Conservation (phyloP, 2,329 filamentous ascomycete species). For the Stagonosporopsis rhizophila region DNA sequence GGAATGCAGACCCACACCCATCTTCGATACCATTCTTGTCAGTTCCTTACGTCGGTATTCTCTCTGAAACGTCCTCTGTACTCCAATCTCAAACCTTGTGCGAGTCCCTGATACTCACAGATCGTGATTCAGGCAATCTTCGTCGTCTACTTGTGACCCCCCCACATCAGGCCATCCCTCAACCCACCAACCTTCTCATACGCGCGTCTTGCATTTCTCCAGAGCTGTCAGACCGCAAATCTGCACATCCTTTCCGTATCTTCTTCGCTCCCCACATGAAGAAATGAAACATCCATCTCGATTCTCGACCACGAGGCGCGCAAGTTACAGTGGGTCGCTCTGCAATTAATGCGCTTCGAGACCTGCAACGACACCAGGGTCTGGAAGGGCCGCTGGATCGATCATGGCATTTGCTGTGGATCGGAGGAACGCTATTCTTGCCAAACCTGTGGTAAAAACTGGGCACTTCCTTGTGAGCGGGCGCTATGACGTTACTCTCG, state of each 20-base stretch:
- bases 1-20: slow-evolving; percentile 9
- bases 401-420: slow-evolving; percentile 16
- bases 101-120: neutral
- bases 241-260: slow-evolving; percentile 14
- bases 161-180: neutral
- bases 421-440: slow-evolving; percentile 1
- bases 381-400: slow-evolving; percentile 16
- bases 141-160: neutral
- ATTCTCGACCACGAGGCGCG: slow-evolving; percentile 13
- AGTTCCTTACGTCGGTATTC: neutral
- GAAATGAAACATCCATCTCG: slow-evolving; percentile 10
- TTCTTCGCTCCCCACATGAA: neutral
- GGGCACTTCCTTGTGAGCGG: neutral
- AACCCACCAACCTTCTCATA: neutral
- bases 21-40: neutral
- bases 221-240: slow-evolving; percentile 1
- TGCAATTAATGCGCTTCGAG: slow-evolving; percentile 15
- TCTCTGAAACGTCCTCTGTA: slow-evolving; percentile 3
- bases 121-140: neutral
- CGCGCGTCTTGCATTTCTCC: neutral
- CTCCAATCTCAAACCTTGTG: neutral
- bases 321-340: slow-evolving; percentile 2
- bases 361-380: slow-evolving; percentile 13
- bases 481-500: slow-evolving; percentile 11
- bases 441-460: slow-evolving; percentile 9